These are phyloP conservation scores for Lophiostoma macrostomum DNA, from an alignment of 495 filamentous ascomycete species.

Conservation along the genomic window DNA sequence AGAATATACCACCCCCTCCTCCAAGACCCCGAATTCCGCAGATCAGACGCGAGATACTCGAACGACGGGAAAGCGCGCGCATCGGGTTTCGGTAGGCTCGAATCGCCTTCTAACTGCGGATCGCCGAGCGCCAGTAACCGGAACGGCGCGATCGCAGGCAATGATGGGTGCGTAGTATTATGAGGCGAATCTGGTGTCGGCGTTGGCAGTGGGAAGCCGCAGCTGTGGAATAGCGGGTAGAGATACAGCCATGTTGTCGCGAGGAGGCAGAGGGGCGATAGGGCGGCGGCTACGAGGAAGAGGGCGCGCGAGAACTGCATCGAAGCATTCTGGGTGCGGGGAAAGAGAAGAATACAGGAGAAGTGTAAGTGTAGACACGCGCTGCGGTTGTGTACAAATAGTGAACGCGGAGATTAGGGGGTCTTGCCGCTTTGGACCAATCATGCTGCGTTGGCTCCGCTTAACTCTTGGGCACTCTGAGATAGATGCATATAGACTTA, in stretches of 20 bases:
- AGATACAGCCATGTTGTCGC: constrained; percentile 78
- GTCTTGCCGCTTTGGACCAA: no score
- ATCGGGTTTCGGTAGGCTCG: constrained; percentile 64
- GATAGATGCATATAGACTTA: no score
- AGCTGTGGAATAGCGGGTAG: constrained; percentile 79
- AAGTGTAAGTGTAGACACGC: no score
- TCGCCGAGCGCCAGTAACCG: constrained; percentile 87
- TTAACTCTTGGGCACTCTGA: no score
- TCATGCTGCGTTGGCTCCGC: no score
- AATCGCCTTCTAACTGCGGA: constrained; percentile 93
- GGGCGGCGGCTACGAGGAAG: constrained; percentile 43
- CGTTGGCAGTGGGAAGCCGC: constrained; percentile 62
- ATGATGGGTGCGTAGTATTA: not conserved
- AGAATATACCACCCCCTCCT: not conserved
- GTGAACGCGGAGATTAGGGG: no score
- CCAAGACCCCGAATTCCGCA: constrained; percentile 41
- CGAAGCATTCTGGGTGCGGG: constrained; percentile 30
- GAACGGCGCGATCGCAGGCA: constrained; percentile 59
- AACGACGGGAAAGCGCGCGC: constrained; percentile 55
- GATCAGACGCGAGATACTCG: constrained; percentile 30
- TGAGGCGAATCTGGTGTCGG: constrained; percentile 7
- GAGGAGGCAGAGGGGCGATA: constrained; percentile 67
- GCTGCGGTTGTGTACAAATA: no score
- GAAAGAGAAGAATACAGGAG: not conserved
- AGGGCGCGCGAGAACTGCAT: constrained; percentile 44